These are phyloP conservation scores for Rosa hybrid DNA, from an alignment of 331 rosid species.

Conservation along the genomic window DNA sequence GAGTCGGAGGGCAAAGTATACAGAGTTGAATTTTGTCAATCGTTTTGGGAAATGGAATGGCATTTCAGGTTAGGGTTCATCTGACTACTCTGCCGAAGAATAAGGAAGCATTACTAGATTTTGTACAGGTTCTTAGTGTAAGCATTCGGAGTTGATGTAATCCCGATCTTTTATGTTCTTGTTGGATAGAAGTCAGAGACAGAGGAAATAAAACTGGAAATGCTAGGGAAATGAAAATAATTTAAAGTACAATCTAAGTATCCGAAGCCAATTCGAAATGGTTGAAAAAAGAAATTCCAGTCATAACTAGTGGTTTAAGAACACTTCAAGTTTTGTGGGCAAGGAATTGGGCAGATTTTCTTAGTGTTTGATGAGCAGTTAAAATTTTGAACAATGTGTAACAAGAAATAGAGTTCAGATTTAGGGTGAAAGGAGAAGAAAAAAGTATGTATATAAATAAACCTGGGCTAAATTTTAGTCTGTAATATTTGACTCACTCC, in stretches of 20 bases:
- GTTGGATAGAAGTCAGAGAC: background rate
- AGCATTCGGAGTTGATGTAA: slow-evolving; percentile 1
- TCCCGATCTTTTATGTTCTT: background rate
- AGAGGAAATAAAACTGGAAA: background rate
- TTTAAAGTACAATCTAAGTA: background rate
- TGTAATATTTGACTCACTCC: background rate
- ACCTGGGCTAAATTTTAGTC: background rate
- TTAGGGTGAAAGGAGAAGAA: background rate
- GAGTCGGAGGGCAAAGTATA: background rate
- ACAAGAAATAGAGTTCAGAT: background rate
- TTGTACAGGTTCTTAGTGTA: background rate
- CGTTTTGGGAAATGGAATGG: background rate
- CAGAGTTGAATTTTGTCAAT: background rate
- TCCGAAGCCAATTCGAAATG: background rate
- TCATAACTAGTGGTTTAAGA: background rate
- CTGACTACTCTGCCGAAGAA: background rate
- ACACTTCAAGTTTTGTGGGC: background rate
- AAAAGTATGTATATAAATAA: background rate
- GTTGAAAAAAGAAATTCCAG: background rate
- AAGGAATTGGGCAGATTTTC: background rate
- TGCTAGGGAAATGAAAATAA: background rate
- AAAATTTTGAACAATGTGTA: background rate
- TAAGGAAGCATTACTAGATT: background rate
- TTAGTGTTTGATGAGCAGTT: background rate
- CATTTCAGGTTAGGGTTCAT: too few species aligned